Conservation (phyloP, 495 filamentous ascomycete genomes). For the Paragyromitra xinjiangensis region DNA sequence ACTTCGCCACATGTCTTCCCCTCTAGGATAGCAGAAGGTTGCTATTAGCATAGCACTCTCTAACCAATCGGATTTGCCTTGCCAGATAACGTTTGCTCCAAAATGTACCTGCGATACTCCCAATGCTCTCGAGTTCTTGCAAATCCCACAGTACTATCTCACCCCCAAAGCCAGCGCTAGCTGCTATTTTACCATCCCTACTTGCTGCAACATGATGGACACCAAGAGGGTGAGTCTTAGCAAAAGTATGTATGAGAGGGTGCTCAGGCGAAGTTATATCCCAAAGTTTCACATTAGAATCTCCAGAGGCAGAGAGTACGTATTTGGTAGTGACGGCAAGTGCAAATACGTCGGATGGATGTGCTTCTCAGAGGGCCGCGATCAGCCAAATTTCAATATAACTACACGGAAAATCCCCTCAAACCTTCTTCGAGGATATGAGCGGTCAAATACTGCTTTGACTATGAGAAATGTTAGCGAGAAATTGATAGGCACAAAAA, state of each 20-base stretch:
- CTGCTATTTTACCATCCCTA: conserved; percentile 72
- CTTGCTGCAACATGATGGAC: conserved; percentile 86
- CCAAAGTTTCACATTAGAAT: conserved; percentile 80
- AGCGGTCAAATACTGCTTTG: conserved; percentile 94
- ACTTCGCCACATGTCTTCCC: conserved; percentile 69
- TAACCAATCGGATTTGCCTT: not conserved
- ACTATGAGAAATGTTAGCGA: conserved; percentile 64
- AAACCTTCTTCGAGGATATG: conserved; percentile 88
- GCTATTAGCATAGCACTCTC: not conserved
- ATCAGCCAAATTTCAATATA: conserved; percentile 1
- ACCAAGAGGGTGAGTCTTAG: conserved; percentile 80
- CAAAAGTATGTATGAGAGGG: conserved; percentile 77
- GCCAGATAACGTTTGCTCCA: not conserved
- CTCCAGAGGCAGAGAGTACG: conserved; percentile 82
- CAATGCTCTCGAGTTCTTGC: conserved; percentile 66
- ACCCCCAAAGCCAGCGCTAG: conserved; percentile 86
- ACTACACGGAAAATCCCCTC: conserved; percentile 23
- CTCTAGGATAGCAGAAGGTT: conserved; percentile 48
- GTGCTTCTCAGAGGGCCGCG: conserved; percentile 64
- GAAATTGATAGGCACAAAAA: not conserved
- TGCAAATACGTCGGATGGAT: conserved; percentile 87
- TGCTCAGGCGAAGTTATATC: conserved; percentile 73
- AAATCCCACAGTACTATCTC: conserved; percentile 81
- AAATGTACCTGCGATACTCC: conserved; percentile 59
- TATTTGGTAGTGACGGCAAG: conserved; percentile 81